These are phyloP conservation scores for Megacollybia platyphylla DNA, from an alignment of 1,284 basidiomycete species.

Conservation along the genomic window DNA sequence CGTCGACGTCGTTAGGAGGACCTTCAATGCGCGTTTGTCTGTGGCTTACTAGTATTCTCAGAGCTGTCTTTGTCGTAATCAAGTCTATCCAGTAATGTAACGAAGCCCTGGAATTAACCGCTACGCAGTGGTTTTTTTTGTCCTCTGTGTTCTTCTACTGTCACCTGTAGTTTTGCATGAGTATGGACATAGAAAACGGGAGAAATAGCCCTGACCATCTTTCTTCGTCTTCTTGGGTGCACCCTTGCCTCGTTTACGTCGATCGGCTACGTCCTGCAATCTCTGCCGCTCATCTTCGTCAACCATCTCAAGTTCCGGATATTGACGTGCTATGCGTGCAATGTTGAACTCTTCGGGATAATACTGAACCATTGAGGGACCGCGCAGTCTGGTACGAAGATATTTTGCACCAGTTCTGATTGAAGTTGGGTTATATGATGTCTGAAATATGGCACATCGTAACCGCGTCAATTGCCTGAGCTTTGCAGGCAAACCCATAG, in stretches of 20 bases:
- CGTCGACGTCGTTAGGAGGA: not conserved
- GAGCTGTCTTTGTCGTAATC: no score
- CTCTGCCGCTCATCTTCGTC: slow-evolving; percentile 55
- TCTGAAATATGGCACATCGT: slow-evolving; percentile 70
- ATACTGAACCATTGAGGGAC: slow-evolving; percentile 70
- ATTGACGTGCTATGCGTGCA: slow-evolving; percentile 32
- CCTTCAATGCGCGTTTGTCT: no score
- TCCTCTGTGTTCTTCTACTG: not conserved
- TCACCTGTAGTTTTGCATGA: not conserved
- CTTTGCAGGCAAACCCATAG: not conserved
- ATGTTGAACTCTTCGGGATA: slow-evolving; percentile 52
- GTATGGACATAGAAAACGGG: not conserved
- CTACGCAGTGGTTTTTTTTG: not conserved
- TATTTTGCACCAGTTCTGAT: slow-evolving; percentile 79
- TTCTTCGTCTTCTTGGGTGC: slow-evolving; percentile 67
- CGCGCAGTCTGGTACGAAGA: slow-evolving; percentile 60
- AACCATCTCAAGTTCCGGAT: slow-evolving; percentile 43
- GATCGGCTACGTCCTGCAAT: slow-evolving; percentile 51
- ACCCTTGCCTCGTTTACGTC: slow-evolving; percentile 67
- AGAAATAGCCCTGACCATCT: slow-evolving; percentile 32
- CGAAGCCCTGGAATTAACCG: no score
- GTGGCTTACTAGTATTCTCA: no score
- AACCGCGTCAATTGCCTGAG: slow-evolving; percentile 34
- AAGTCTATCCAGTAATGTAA: no score
- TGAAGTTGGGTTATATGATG: slow-evolving; percentile 70